Evolutionary conservation across 495 filamentous ascomycete genomes (phyloP).

Genomic region (Platismatia glauca): DNA sequence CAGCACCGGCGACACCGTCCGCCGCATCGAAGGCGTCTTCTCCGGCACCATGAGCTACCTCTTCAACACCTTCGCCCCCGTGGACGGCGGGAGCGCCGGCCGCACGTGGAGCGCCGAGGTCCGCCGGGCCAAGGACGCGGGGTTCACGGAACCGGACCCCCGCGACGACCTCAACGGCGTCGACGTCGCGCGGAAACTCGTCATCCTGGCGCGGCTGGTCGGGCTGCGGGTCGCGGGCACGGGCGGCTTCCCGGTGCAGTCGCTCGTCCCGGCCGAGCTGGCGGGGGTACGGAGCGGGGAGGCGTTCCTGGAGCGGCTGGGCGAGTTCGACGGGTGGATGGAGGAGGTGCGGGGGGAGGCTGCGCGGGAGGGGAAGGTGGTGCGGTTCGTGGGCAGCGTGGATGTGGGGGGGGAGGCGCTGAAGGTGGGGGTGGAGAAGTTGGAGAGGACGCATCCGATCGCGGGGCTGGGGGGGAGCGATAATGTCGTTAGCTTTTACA

Average conservation of each 20-base stretch:
- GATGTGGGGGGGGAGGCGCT: slow-evolving; percentile 66
- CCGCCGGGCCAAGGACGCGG: slow-evolving; percentile 80
- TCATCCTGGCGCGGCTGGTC: slow-evolving; percentile 76
- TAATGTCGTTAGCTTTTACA: slow-evolving; percentile 97
- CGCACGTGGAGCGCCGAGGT: slow-evolving; percentile 84
- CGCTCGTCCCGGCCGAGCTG: slow-evolving; percentile 74
- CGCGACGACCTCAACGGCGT: slow-evolving; percentile 92
- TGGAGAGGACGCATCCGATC: slow-evolving; percentile 74
- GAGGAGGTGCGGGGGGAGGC: slow-evolving; percentile 67
- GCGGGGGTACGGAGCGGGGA: slow-evolving; percentile 64
- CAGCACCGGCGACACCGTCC: slow-evolving; percentile 79
- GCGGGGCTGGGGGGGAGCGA: slow-evolving; percentile 92
- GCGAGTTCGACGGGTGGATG: slow-evolving; percentile 76
- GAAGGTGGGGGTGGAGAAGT: slow-evolving; percentile 83
- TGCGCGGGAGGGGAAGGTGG: slow-evolving; percentile 78
- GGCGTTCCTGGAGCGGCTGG: slow-evolving; percentile 70
- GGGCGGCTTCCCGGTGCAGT: slow-evolving; percentile 83
- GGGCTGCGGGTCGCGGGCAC: slow-evolving; percentile 70
- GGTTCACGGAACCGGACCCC: slow-evolving; percentile 95
- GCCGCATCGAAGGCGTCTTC: slow-evolving; percentile 90
- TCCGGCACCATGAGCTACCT: slow-evolving; percentile 93
- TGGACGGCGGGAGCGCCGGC: slow-evolving; percentile 43
- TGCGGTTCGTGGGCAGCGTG: slow-evolving; percentile 88
- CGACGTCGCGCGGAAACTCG: slow-evolving; percentile 94
- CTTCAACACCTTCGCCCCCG: slow-evolving; percentile 88